These are phyloP conservation scores for Lichtheimia hyalospora DNA, from an alignment of 371 early-diverging fungal species.

Conservation along the genomic window DNA sequence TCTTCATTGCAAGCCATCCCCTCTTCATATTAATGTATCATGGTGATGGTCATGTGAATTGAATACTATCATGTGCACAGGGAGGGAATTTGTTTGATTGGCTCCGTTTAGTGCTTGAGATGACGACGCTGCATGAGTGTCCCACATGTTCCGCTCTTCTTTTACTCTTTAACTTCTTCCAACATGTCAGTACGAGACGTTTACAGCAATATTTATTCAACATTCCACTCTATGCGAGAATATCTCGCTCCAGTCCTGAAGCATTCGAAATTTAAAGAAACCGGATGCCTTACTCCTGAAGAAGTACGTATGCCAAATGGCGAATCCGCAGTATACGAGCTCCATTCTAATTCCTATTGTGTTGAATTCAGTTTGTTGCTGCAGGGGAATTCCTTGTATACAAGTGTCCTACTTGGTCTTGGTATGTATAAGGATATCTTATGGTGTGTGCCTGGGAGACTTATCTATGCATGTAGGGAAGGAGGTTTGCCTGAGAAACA, in stretches of 20 bases:
- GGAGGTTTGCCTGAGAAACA: conserved; percentile 79
- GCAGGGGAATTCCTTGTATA: conserved; percentile 97
- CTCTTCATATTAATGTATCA: no score
- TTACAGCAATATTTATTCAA: conserved; percentile 49
- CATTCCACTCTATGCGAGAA: conserved; percentile 63
- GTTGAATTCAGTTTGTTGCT: conserved; percentile 77
- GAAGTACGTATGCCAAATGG: conserved; percentile 59
- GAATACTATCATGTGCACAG: no score
- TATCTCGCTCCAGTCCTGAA: conserved; percentile 92
- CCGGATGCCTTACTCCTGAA: conserved; percentile 92
- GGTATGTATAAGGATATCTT: conserved; percentile 50
- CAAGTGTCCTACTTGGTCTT: conserved; percentile 98
- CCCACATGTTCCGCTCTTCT: neutral
- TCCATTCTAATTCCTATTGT: neutral
- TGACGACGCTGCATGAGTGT: no score
- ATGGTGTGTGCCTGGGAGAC: neutral
- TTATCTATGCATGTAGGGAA: conserved; percentile 59
- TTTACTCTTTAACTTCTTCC: neutral
- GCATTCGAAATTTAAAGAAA: conserved; percentile 93
- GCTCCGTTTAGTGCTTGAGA: no score
- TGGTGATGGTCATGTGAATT: no score
- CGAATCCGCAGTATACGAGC: no score
- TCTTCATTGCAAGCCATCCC: no score
- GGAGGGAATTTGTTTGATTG: no score
- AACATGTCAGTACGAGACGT: conserved; percentile 48